Percentiles rank a stretch among this genome's conserved stretches.
phyloP scores from a whole-genome alignment of 1,284 basidiomycete genomes.

The Puccinia triticina region DNA sequence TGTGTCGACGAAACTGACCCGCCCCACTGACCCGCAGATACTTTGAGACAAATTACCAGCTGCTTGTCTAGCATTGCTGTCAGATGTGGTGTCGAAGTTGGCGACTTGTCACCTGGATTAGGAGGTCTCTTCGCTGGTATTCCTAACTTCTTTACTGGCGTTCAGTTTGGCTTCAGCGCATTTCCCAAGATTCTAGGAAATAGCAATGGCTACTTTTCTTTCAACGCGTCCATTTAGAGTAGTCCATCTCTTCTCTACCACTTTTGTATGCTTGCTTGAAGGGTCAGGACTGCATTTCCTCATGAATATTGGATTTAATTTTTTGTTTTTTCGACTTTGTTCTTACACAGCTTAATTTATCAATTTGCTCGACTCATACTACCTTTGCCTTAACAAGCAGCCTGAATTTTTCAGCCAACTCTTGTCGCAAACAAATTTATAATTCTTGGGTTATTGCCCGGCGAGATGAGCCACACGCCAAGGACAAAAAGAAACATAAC shows the following conservation, averaged over 20 bases:
- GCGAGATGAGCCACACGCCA: no score
- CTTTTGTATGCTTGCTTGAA: no score
- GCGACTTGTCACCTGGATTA: neutral
- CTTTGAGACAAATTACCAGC: neutral
- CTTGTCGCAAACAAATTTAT: no score
- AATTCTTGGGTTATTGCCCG: no score
- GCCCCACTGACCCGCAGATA: neutral
- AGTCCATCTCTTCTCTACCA: neutral
- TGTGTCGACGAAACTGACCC: neutral
- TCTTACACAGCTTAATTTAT: neutral
- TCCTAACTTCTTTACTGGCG: neutral
- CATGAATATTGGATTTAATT: neutral
- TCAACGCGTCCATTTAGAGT: neutral
- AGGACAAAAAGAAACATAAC: no score
- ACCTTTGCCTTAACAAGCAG: neutral
- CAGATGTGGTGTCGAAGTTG: slow-evolving; percentile 17
- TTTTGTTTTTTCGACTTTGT: neutral
- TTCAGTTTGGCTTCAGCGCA: neutral
- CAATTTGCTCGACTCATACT: neutral
- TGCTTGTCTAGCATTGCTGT: neutral
- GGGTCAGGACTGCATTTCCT: neutral
- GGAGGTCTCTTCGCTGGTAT: neutral
- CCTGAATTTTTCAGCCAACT: neutral
- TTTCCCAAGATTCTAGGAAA: slow-evolving; percentile 10
- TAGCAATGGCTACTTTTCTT: neutral